These are phyloP conservation scores for Suillus cothurnatus DNA, from an alignment of 768 basidiomycete species.

Conservation along the genomic window DNA sequence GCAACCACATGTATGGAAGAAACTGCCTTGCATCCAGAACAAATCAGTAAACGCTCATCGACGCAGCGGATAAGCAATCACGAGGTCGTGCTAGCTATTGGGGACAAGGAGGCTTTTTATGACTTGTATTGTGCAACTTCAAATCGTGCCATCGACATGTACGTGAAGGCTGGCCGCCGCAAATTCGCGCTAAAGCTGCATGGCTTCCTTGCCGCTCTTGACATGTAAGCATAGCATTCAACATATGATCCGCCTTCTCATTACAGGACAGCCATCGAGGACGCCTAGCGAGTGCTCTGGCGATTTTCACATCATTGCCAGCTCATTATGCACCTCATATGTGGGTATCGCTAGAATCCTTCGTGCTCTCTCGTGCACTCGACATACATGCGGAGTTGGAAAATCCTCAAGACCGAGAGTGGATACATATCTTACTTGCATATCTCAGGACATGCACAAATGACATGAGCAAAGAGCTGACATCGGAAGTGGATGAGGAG, in stretches of 20 bases:
- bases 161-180: constrained; percentile 78
- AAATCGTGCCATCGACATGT: constrained; percentile 83
- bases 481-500: constrained; percentile 51
- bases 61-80: constrained; percentile 51
- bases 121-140: constrained; percentile 74
- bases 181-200: constrained; percentile 88
- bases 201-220: constrained; percentile 84
- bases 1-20: constrained; percentile 44
- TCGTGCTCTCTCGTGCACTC: constrained; percentile 75
- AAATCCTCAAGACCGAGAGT: constrained; percentile 69
- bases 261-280: constrained; percentile 59
- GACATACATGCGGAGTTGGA: constrained; percentile 62
- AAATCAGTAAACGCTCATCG: constrained; percentile 25
- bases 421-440: constrained; percentile 76
- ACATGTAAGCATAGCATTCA: constrained; percentile 63
- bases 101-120: constrained; percentile 65
- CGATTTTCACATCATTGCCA: constrained; percentile 78
- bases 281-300: constrained; percentile 60
- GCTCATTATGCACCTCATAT: constrained; percentile 82
- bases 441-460: constrained; percentile 74
- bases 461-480: constrained; percentile 52
- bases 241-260: constrained; percentile 5
- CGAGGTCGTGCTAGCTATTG: constrained; percentile 61
- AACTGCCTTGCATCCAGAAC: constrained; percentile 15
- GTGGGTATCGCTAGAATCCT: constrained; percentile 80